Evolutionary conservation across 2,329 filamentous ascomycete genomes (phyloP), one percentile per base, ranked within the genome.

Genomic region (Stromatinia cepivora): DNA sequence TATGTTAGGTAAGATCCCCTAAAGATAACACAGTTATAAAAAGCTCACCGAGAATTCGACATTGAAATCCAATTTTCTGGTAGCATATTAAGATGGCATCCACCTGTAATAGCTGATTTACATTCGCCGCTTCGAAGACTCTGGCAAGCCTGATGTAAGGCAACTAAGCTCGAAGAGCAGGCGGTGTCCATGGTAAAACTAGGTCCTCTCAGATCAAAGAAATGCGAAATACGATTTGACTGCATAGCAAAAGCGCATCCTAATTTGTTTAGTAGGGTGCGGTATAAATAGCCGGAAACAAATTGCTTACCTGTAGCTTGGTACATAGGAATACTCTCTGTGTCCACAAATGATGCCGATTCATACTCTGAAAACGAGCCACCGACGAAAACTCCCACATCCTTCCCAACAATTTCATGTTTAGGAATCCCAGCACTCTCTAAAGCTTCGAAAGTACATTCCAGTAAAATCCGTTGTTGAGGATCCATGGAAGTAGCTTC

Each of bases 311-410:
- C 85, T 0, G 84, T 86, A 9, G 85, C 84, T 53, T 84, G 82
- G 76, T 86, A 84, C 67, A 82, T 76, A 0, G 84, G 84, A 50
- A 82, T 81, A 73, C 80, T 82, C 62, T 85, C 82, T 3, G 82
- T 80, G 71, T 87, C 85, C 9, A 70, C 59, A 42, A 75, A 76
- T n/a, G 57, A 68, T 62, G 50, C 46, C 20, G 66, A 68, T 52
- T 68, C 66, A 42, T 68, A 68, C 42, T 68, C 66, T 17, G 66
- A 68, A 28, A 68, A 68, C 31, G 66, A 68, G n/a, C 75, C n/a
- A 73, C 75, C 31, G 69, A 62, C 10, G 65, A 68, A 68, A 70
- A 20, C 76, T 73, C 58, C 70, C 50, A 39, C 77, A 63, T 25
- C 69, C 65, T 46, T 75, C 71, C 28, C 75, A 70, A 15, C 71